These are phyloP conservation scores for Cordyceps javanica DNA, from an alignment of 2,329 filamentous ascomycete species.

Conservation along the genomic window DNA sequence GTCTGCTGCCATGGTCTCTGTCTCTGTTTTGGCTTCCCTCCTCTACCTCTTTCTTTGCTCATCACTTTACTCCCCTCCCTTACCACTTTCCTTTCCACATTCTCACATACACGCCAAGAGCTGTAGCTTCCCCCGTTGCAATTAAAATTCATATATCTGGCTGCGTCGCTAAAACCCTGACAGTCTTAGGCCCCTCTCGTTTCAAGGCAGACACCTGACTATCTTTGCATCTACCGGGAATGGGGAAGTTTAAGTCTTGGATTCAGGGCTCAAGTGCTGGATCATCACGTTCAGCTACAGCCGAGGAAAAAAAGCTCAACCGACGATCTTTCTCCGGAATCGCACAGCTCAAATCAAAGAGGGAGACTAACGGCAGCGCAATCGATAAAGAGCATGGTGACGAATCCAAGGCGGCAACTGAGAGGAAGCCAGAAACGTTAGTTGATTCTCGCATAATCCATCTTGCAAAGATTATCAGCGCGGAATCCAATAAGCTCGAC, in stretches of 20 bases:
- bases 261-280: constrained; percentile 9
- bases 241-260: constrained; percentile 13
- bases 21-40: too few relatives aligned
- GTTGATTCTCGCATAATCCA: constrained; percentile 34
- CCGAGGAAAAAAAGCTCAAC: constrained; percentile 9
- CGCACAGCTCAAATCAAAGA: background rate
- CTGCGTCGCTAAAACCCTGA: background rate
- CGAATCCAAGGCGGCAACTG: constrained; percentile 1
- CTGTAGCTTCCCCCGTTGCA: background rate
- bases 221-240: background rate
- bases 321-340: constrained; percentile 10
- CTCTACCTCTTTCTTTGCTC: background rate
- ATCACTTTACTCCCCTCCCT: background rate
- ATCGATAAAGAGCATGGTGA: background rate
- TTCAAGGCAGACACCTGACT: background rate
- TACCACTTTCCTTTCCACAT: background rate
- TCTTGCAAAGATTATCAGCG: constrained; percentile 41
- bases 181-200: background rate
- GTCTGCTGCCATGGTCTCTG: background rate
- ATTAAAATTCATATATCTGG: background rate
- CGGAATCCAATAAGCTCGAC: constrained; percentile 45
- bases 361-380: background rate
- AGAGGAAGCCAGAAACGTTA: constrained; percentile 7
- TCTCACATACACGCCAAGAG: background rate
- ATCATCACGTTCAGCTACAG: background rate